Evolutionary conservation across 176 grass and related monocot genomes (phyloP).

Genomic region (Aegilops tauschii): DNA sequence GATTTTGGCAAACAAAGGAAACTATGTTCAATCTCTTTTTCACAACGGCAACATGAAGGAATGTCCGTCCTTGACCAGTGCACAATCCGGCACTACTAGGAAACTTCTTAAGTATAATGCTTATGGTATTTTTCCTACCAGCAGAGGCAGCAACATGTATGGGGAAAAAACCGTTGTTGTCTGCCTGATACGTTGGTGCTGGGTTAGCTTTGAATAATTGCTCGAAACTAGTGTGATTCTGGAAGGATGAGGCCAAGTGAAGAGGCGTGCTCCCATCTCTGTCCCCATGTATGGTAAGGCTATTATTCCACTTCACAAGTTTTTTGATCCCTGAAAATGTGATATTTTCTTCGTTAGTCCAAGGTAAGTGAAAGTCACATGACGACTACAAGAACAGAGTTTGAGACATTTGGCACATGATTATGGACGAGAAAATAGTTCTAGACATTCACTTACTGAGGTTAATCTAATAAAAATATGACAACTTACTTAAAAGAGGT

Average conservation of each 20-base stretch:
- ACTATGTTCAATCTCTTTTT: background rate
- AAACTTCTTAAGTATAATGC: background rate
- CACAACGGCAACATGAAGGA: background rate
- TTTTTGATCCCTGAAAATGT: too few relatives aligned
- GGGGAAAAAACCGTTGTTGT: background rate
- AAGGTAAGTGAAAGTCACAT: too few relatives aligned
- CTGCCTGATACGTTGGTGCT: background rate
- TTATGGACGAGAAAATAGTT: too few relatives aligned
- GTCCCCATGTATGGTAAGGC: background rate
- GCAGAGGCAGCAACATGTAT: too few relatives aligned
- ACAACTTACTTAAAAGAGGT: too few relatives aligned
- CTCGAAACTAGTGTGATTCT: background rate
- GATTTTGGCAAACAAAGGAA: background rate
- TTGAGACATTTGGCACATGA: too few relatives aligned
- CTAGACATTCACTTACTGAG: too few relatives aligned
- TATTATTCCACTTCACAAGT: background rate
- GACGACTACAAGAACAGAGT: too few relatives aligned
- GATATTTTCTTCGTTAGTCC: too few relatives aligned
- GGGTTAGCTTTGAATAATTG: background rate
- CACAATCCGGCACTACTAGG: background rate
- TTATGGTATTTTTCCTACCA: rapidly evolving
- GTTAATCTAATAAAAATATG: too few relatives aligned
- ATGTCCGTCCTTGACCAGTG: background rate
- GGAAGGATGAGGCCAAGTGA: background rate
- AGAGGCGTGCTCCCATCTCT: background rate